Evolutionary conservation across 495 filamentous ascomycete species (phyloP).

Genomic region (Thermochaetoides thermophila): DNA sequence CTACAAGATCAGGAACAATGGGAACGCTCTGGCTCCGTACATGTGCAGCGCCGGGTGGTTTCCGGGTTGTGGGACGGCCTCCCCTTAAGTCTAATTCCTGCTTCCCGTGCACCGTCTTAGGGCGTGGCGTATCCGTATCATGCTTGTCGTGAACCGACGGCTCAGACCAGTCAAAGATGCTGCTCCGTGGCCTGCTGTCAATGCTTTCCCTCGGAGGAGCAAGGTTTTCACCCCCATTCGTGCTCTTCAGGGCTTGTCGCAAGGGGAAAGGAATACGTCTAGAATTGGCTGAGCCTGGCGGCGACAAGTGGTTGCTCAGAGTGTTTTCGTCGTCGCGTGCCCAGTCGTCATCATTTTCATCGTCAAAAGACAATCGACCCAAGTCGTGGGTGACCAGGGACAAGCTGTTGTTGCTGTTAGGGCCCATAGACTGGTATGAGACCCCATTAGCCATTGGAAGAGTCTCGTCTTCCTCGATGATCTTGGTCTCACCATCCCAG

Average conservation of each 20-base stretch:
- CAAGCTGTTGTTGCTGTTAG: conserved; percentile 6
- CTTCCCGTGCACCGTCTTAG: conserved; percentile 84
- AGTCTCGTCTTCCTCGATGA: conserved; percentile 52
- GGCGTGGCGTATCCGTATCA: conserved; percentile 44
- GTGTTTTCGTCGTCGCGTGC: conserved; percentile 39
- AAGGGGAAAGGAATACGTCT: conserved; percentile 30
- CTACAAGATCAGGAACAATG: conserved; percentile 48
- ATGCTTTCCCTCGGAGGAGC: conserved; percentile 19
- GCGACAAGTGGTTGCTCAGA: conserved; percentile 37
- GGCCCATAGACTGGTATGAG: conserved; percentile 10
- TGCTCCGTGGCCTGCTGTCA: conserved; percentile 39
- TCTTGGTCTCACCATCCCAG: conserved; percentile 38
- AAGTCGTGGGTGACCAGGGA: conserved; percentile 21
- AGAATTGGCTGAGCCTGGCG: conserved; percentile 36
- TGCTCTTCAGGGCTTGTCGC: conserved; percentile 24
- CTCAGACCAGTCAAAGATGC: conserved; percentile 82
- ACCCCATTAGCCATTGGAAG: conserved; percentile 40
- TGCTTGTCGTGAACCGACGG: conserved; percentile 41
- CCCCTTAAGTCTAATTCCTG: conserved; percentile 58
- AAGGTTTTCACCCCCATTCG: conserved; percentile 25
- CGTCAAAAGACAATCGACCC: conserved; percentile 38
- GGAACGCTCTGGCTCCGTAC: conserved; percentile 95
- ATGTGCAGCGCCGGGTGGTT: conserved; percentile 62
- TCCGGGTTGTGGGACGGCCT: conserved; percentile 58
- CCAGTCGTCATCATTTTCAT: conserved; percentile 52